These are phyloP conservation scores for Fusarium verrucosum DNA, from an alignment of 2,329 filamentous ascomycete species.

Conservation along the genomic window DNA sequence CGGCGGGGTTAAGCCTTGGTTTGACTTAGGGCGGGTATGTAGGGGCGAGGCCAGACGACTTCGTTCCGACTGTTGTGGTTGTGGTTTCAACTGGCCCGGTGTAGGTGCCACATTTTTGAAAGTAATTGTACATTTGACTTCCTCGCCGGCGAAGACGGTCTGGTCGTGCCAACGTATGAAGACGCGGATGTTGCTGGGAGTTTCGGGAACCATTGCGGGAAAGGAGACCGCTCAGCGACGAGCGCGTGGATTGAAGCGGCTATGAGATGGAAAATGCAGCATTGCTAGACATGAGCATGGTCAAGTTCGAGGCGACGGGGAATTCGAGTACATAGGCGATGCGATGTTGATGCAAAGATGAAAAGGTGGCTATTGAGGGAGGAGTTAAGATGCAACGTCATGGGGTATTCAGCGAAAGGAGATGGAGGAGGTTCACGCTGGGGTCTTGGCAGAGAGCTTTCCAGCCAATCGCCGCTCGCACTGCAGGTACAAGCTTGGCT, in stretches of 20 bases:
- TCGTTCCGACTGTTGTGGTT: constrained; percentile 43
- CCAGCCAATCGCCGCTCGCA: constrained; percentile 33
- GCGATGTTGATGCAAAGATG: constrained; percentile 24
- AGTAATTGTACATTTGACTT: constrained; percentile 93
- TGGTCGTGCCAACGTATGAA: constrained; percentile 95
- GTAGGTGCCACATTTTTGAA: constrained; percentile 83
- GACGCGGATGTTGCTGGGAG: constrained; percentile 81
- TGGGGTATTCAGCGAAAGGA: constrained; percentile 43
- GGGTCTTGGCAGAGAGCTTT: constrained; percentile 40
- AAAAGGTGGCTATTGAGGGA: constrained; percentile 30
- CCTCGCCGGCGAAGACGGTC: constrained; percentile 95
- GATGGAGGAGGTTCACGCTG: constrained; percentile 43
- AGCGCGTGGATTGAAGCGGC: constrained; percentile 42
- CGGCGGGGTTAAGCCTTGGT: constrained; percentile 56
- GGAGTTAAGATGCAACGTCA: constrained; percentile 43
- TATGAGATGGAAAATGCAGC: constrained; percentile 43
- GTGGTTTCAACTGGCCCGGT: constrained; percentile 46
- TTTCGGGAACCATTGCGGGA: constrained; percentile 60
- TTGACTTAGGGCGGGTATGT: constrained; percentile 54
- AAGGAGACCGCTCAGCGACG: constrained; percentile 45
- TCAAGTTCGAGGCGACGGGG: constrained; percentile 10
- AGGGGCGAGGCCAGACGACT: constrained; percentile 56
- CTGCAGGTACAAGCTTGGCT: constrained; percentile 35
- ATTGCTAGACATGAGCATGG: constrained; percentile 44
- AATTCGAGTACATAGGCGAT: constrained; percentile 2